These are phyloP conservation scores for Ceratobasidium theobromae DNA, from an alignment of 1,284 basidiomycete genomes.

Conservation along the genomic window DNA sequence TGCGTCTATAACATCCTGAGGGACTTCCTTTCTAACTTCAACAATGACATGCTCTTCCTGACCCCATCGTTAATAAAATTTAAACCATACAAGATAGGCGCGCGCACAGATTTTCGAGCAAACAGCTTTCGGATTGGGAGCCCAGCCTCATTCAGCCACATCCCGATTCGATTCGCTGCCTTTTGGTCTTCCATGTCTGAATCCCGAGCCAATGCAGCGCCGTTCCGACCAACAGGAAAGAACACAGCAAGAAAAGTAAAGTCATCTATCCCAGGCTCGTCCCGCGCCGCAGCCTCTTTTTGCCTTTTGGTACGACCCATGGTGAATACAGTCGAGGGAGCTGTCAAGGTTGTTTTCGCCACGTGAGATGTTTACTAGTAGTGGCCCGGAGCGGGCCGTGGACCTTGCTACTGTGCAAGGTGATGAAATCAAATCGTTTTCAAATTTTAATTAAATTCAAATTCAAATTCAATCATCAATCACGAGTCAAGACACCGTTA, in stretches of 20 bases:
- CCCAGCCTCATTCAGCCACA: slow-evolving; percentile 10
- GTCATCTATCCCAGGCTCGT: slow-evolving; percentile 19
- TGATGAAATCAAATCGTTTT: no score
- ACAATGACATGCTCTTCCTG: slow-evolving; percentile 23
- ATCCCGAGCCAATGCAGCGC: background rate
- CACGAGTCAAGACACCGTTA: no score
- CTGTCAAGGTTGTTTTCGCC: background rate
- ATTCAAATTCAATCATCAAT: no score
- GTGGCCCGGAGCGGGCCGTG: no score
- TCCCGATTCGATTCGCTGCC: slow-evolving; percentile 2
- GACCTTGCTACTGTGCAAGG: no score
- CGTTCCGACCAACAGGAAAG: slow-evolving; percentile 14
- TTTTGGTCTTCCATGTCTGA: background rate
- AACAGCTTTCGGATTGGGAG: slow-evolving; percentile 22
- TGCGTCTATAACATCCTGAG: slow-evolving; percentile 18
- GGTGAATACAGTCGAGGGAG: no score
- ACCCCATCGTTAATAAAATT: background rate
- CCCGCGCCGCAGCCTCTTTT: background rate
- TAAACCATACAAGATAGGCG: background rate
- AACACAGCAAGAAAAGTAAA: slow-evolving; percentile 15
- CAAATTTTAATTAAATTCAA: no score
- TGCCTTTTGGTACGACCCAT: slow-evolving; percentile 20
- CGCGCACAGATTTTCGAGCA: background rate
- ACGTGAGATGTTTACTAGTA: slow-evolving; percentile 1
- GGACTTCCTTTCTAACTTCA: slow-evolving; percentile 20